Conservation (phyloP, 768 basidiomycete genomes). For the Plicaturopsis crispa region DNA sequence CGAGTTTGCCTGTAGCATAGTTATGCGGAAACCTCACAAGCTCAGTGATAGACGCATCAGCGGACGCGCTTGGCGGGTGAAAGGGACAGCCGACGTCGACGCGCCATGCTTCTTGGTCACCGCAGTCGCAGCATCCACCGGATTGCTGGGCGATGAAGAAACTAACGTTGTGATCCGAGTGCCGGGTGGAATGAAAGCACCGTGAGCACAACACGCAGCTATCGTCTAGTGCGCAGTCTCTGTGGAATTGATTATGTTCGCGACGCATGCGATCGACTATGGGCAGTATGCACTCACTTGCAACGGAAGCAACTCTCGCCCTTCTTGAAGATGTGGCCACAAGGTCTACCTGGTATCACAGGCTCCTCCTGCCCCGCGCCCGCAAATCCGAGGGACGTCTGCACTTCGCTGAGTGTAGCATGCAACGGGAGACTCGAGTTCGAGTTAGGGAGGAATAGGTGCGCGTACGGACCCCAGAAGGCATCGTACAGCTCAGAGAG, state of each 20-base stretch:
- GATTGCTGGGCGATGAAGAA: constrained; percentile 92
- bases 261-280: too few species aligned
- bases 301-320: constrained; percentile 92
- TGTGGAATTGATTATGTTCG: too few species aligned
- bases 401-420: constrained; percentile 62
- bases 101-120: constrained; percentile 86
- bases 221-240: constrained; percentile 87
- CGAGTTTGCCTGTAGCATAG: not conserved
- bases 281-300: constrained; percentile 81
- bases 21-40: too few species aligned
- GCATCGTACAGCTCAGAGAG: constrained; percentile 75
- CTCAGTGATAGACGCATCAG: constrained; percentile 20
- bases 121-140: constrained; percentile 93
- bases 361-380: constrained; percentile 57
- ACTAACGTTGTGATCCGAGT: constrained; percentile 82
- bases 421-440: constrained; percentile 57
- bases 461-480: constrained; percentile 72
- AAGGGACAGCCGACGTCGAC: constrained; percentile 57
- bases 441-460: constrained; percentile 64
- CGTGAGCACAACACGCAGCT: constrained; percentile 84
- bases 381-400: constrained; percentile 45
- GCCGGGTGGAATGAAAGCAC: constrained; percentile 87
- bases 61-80: constrained; percentile 64
- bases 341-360: constrained; percentile 62
- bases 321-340: constrained; percentile 81